Percentiles rank a stretch among this genome's conserved stretches.
phyloP scores from a whole-genome alignment of 2,329 filamentous ascomycete genomes.

The Talaromyces sp. region DNA sequence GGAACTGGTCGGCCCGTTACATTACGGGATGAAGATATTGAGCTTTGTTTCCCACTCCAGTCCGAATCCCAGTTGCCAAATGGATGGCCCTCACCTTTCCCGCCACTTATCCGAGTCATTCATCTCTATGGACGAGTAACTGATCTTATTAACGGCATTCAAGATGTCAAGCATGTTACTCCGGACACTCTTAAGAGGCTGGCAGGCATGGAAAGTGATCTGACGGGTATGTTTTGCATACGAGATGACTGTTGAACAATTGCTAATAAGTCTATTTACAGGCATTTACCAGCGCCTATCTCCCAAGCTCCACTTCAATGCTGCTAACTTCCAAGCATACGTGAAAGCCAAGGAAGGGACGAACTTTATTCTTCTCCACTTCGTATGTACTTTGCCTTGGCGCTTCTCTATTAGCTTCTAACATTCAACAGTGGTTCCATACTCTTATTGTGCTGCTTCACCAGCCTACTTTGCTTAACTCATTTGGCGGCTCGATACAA shows the following conservation, averaged over 20 bases:
- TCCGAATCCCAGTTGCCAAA: constrained; percentile 57
- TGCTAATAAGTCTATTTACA: not conserved
- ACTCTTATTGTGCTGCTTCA: constrained; percentile 82
- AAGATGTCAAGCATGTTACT: constrained; percentile 72
- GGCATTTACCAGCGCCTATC: constrained; percentile 74
- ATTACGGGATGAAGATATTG: constrained; percentile 80
- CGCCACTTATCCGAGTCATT: constrained; percentile 78
- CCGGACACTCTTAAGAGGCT: constrained; percentile 72
- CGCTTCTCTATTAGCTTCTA: constrained; percentile 4
- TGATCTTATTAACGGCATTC: constrained; percentile 80
- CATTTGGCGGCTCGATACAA: constrained; percentile 69
- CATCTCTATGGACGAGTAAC: constrained; percentile 84
- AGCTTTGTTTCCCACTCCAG: constrained; percentile 68
- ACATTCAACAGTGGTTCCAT: constrained; percentile 68
- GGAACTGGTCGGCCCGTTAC: constrained; percentile 84
- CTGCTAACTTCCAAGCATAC: constrained; percentile 82
- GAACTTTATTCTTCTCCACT: constrained; percentile 82
- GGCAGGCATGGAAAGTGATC: constrained; percentile 75
- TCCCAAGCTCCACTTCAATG: constrained; percentile 76
- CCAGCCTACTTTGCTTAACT: constrained; percentile 78
- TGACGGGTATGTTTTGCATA: constrained; percentile 54
- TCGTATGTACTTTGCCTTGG: constrained; percentile 41
- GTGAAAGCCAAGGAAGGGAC: constrained; percentile 79
- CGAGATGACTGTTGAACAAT: not conserved
- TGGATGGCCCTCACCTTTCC: constrained; percentile 76